Evolutionary conservation across 805 yeast species (phyloP).

Genomic region (Metschnikowia kunwiensis): DNA sequence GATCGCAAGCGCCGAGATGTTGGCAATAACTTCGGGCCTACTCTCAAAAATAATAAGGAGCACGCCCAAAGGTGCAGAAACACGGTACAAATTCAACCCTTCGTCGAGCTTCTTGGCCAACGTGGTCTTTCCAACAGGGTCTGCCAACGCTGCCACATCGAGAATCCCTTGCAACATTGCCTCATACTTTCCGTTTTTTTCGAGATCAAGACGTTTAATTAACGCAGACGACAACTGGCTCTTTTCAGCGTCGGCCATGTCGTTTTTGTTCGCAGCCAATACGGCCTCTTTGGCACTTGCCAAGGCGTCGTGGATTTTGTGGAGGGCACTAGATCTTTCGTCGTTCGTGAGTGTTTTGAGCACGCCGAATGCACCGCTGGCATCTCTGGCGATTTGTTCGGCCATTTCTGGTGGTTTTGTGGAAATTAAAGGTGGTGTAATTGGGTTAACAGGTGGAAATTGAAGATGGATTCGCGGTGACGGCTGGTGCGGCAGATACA

Average conservation of each 20-base stretch:
- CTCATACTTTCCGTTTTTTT: conserved; percentile 81
- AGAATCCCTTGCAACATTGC: conserved; percentile 91
- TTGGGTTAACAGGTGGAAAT: too few relatives aligned
- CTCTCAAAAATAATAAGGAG: conserved; percentile 90
- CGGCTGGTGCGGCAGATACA: too few relatives aligned
- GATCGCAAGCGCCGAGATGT: conserved; percentile 90
- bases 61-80: conserved; percentile 94
- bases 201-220: conserved; percentile 79
- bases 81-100: conserved; percentile 75
- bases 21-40: conserved; percentile 98
- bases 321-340: conserved; percentile 69
- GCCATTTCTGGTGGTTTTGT: conserved; percentile 39
- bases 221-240: conserved; percentile 65
- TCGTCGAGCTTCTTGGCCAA: conserved; percentile 85
- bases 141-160: conserved; percentile 85
- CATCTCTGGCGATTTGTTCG: conserved; percentile 73
- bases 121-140: conserved; percentile 89
- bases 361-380: conserved; percentile 78
- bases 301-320: conserved; percentile 69
- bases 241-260: conserved; percentile 66
- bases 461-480: too few relatives aligned
- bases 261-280: conserved; percentile 68
- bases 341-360: conserved; percentile 75
- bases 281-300: conserved; percentile 56
- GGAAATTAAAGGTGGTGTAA: too few relatives aligned